Evolutionary conservation across 768 basidiomycete genomes (phyloP), one percentile per base, ranked within the genome.

Genomic region (Termitomyces sp.): DNA sequence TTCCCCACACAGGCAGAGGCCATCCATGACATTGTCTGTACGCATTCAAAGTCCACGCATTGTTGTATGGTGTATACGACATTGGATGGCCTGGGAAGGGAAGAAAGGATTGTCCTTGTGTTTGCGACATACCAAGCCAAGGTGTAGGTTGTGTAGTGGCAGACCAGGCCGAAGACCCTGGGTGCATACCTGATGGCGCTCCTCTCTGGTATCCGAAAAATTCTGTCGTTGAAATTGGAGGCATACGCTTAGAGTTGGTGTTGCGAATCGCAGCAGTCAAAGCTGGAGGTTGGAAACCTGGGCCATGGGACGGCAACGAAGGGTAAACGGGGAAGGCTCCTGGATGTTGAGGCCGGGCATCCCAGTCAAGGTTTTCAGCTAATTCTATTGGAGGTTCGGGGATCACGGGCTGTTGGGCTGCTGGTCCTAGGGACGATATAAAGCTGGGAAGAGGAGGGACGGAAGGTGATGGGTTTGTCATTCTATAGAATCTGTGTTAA

Each of bases 41-140:
- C 8, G n/a, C n/a, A n/a, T n/a, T n/a, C n/a, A n/a, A n/a, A n/a
- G n/a, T n/a, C 52, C 53, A 61, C 14, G 28, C 47, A 14, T 53
- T 51, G 1, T 54, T n/a, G 18, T 61, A 58, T 6, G 40, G 56
- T 18, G 52, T 36, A 51, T 46, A 61, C 16, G 57, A 52, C 10
- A 16, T 16, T 22, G 0, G 11, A 11, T 44, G 30, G 14, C n/a
- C n/a, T n/a, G n/a, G n/a, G n/a, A n/a, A n/a, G n/a, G n/a, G n/a
- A n/a, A n/a, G n/a, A n/a, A n/a, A n/a, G n/a, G n/a, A n/a, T n/a
- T n/a, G n/a, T n/a, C n/a, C n/a, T n/a, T n/a, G n/a, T n/a, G n/a
- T n/a, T n/a, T n/a, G n/a, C n/a, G n/a, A n/a, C n/a, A n/a, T n/a
- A n/a, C n/a, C n/a, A n/a, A n/a, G n/a, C n/a, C n/a, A n/a, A n/a